A percentile compares a stretch with the other conserved stretches of the same genome.
phyloP scores from a whole-genome alignment of 2,329 filamentous ascomycete species.

The Botrytis pseudocinerea region DNA sequence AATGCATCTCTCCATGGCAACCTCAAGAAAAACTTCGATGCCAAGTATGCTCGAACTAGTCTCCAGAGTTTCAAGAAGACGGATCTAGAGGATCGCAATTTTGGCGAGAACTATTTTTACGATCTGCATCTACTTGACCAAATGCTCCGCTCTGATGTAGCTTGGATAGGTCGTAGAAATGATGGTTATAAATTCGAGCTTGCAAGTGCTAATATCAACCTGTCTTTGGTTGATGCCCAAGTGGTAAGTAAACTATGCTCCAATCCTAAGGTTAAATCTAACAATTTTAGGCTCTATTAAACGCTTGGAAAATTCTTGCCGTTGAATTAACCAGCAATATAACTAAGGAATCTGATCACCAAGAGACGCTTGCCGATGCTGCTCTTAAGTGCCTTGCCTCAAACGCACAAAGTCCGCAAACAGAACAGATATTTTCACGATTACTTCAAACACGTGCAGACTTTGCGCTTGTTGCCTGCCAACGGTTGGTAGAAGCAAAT shows the following conservation, averaged over 20 bases:
- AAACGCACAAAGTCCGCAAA: slow-evolving; percentile 70
- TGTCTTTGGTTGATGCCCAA: slow-evolving; percentile 91
- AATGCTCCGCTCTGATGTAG: slow-evolving; percentile 73
- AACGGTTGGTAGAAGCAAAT: slow-evolving; percentile 66
- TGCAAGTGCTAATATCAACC: slow-evolving; percentile 81
- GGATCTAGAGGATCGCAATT: slow-evolving; percentile 59
- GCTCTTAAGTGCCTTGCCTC: slow-evolving; percentile 75
- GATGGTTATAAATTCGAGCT: slow-evolving; percentile 83
- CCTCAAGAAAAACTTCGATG: slow-evolving; percentile 79
- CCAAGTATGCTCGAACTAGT: slow-evolving; percentile 71
- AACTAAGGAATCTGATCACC: slow-evolving; percentile 30
- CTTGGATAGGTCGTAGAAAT: slow-evolving; percentile 69
- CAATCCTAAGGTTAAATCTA: slow-evolving; percentile 28
- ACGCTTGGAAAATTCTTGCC: slow-evolving; percentile 85
- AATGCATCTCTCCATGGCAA: slow-evolving; percentile 86
- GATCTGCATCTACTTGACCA: slow-evolving; percentile 72
- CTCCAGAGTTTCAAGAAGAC: slow-evolving; percentile 82
- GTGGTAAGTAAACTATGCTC: slow-evolving; percentile 56
- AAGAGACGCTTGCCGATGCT: slow-evolving; percentile 55
- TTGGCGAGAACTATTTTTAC: slow-evolving; percentile 83
- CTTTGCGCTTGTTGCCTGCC: slow-evolving; percentile 78
- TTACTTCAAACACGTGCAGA: slow-evolving; percentile 76
- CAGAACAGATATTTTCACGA: slow-evolving; percentile 78
- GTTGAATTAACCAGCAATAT: slow-evolving; percentile 72
- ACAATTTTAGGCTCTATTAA: slow-evolving; percentile 66